Evolutionary conservation across 306 rosid genomes (phyloP).

Genomic region (Carpinus viminea): DNA sequence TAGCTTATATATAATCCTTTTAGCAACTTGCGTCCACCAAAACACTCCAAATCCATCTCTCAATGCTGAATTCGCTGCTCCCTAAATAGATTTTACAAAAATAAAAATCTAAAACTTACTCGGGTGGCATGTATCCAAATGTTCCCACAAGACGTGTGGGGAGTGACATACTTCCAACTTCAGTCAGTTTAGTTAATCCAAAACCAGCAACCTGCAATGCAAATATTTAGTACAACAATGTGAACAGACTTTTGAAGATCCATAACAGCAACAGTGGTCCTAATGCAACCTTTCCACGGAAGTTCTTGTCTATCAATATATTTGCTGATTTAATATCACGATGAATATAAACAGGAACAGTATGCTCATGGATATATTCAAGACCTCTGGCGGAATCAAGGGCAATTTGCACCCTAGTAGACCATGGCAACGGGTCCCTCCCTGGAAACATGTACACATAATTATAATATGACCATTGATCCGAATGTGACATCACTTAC

Average conservation of each 20-base stretch:
- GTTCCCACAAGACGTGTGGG: constrained; percentile 90
- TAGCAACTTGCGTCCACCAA: neutral
- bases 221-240: constrained; percentile 15
- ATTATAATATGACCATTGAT: constrained; percentile 19
- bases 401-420: constrained; percentile 87
- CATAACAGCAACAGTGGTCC: constrained; percentile 2
- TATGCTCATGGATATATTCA: constrained; percentile 96
- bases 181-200: constrained; percentile 87
- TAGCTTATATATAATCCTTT: neutral
- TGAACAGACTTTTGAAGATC: constrained; percentile 23
- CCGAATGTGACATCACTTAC: constrained; percentile 4
- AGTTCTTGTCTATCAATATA: constrained; percentile 84
- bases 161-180: constrained; percentile 80
- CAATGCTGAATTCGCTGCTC: constrained; percentile 6
- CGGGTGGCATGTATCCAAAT: constrained; percentile 95
- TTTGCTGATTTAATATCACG: constrained; percentile 98
- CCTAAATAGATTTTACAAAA: neutral
- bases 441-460: constrained; percentile 39
- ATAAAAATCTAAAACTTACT: constrained; percentile 46
- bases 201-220: constrained; percentile 88
- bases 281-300: constrained; percentile 69
- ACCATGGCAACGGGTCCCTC: constrained; percentile 82
- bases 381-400: constrained; percentile 98
- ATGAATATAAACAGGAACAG: constrained; percentile 94
- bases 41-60: constrained; percentile 6